Percentiles rank a stretch among this genome's conserved stretches.
Conservation (phyloP, 2,329 filamentous ascomycete genomes). For the Alternaria solani region DNA sequence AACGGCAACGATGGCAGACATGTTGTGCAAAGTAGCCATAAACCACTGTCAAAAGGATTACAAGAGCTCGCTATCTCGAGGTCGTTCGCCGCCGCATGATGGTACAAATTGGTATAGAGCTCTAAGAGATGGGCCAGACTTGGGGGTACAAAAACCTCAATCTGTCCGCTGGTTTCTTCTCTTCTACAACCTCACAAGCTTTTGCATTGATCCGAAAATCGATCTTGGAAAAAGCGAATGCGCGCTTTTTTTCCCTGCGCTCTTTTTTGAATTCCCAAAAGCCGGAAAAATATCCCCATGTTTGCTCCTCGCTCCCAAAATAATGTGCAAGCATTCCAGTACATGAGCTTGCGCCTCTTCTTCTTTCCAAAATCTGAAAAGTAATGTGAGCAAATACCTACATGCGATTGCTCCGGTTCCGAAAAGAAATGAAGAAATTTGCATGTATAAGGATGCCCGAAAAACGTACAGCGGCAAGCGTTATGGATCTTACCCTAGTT, state of each 20-base stretch:
- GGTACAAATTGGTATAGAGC: too few species aligned
- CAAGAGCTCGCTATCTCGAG: not conserved
- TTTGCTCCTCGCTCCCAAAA: not conserved
- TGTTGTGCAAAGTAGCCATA: too few species aligned
- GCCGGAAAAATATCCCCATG: not conserved
- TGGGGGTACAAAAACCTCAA: not conserved
- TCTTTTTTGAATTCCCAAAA: not conserved
- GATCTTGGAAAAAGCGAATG: too few species aligned
- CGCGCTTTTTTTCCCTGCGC: not conserved
- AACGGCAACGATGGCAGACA: too few species aligned
- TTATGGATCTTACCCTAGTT: not conserved
- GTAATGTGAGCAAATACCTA: not conserved
- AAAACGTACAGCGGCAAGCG: too few species aligned
- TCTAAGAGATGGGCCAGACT: not conserved
- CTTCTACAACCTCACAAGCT: not conserved
- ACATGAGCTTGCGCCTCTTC: too few species aligned
- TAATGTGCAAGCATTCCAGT: too few species aligned
- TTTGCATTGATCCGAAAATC: not conserved
- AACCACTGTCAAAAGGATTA: not conserved
- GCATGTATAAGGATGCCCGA: too few species aligned
- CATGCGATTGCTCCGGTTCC: not conserved
- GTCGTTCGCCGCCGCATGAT: rapidly evolving
- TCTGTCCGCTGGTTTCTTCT: not conserved
- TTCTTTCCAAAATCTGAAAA: too few species aligned
- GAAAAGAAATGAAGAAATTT: too few species aligned